Evolutionary conservation across 2,329 filamentous ascomycete species (phyloP), one percentile per base, ranked within the genome.

Genomic region (Fusarium beomiforme): DNA sequence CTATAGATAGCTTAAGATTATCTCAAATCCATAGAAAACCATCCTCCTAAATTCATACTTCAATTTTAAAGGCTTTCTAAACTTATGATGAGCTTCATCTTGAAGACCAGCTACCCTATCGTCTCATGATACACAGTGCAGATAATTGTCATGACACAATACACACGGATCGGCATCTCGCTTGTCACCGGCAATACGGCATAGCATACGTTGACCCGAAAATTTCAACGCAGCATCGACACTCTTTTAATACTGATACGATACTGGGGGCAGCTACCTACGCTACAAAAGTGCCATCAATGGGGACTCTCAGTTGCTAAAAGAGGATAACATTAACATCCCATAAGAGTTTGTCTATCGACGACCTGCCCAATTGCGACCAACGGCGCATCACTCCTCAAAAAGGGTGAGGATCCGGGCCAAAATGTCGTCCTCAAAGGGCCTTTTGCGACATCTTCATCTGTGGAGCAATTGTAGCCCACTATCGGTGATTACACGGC

Each of bases 231-330:
- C 44, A 29, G 57, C 49, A 54, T 56, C 43, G 29, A 56, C 53
- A 61, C 29, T 60, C 51, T 33, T 13, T 55, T 55, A n/a, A 33
- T 46, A 55, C 26, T 50, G 60, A 59, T 46, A 64, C 64, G 43
- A 51, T 51, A 51, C 47, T 51, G 31, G 64, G 67, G 61, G 55
- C 57, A 59, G 55, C 69, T 75, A 70, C 75, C 69, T 75, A 70
- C 75, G 55, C 71, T 75, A 72, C 75, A 76, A 76, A 75, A 76
- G 74, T 76, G 72, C 75, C 74, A 61, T 64, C 49, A 47, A 76
- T 73, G 72, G 72, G 56, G 69, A 56, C 47, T 65, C 62, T 43
- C 59, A 64, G 51, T 55, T 67, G 57, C 46, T 67, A 67, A 64
- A 58, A 70, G 44, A 70, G 56, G 54, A 67, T 50, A 60, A 37